Conservation (phyloP, 139 green algal species). For the Volvox africanus region DNA sequence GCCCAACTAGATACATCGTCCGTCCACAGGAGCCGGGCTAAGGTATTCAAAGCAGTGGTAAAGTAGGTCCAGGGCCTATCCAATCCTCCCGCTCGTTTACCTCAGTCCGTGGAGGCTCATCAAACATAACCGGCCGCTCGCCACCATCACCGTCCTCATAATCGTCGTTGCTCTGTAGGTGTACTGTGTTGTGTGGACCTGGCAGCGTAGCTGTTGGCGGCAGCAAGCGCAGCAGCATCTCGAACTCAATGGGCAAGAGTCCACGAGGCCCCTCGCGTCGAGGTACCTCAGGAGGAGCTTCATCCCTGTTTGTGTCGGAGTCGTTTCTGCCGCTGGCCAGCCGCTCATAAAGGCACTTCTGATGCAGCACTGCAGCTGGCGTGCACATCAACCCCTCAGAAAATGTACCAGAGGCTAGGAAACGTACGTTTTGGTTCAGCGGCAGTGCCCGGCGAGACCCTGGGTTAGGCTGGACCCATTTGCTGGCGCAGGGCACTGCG, state of each 20-base stretch:
- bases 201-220: background rate
- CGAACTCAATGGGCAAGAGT: slow-evolving; percentile 29
- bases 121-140: slow-evolving; percentile 44
- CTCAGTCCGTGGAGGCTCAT: slow-evolving; percentile 25
- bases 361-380: slow-evolving; percentile 9
- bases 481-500: background rate
- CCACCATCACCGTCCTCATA: slow-evolving; percentile 4
- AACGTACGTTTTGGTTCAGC: slow-evolving; percentile 20
- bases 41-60: background rate
- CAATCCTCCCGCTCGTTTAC: background rate
- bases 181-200: slow-evolving; percentile 38
- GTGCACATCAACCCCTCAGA: background rate
- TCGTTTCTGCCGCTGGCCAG: background rate
- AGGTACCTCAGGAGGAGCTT: background rate
- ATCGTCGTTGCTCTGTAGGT: slow-evolving; percentile 28
- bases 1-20: no score
- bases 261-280: slow-evolving; percentile 6
- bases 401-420: slow-evolving; percentile 11
- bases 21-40: no score
- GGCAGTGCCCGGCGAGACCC: slow-evolving; percentile 20
- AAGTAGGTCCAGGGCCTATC: background rate
- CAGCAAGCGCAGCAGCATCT: slow-evolving; percentile 15
- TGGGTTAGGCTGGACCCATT: slow-evolving; percentile 30
- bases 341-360: slow-evolving; percentile 37
- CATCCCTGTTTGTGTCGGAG: background rate